Percentiles rank a stretch among this genome's conserved stretches.
Conservation (phyloP, 176 grass and related monocot species). For the Triticum monococcum region DNA sequence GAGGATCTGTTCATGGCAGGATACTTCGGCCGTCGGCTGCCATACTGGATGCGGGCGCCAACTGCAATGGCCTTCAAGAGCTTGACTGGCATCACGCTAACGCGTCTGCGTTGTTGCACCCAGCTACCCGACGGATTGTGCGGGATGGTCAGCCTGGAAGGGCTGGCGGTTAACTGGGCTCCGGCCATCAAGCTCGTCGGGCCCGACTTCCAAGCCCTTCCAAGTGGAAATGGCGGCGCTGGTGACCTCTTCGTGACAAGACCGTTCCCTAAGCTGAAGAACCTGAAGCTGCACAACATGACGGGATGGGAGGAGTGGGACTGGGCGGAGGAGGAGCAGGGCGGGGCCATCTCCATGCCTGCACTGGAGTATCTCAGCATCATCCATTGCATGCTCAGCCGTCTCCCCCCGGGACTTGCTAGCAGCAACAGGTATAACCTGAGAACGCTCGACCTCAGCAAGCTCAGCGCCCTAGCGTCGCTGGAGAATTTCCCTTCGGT, state of each 20-base stretch:
- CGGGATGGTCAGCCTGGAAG: not conserved
- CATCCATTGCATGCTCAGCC: not conserved
- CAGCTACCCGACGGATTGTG: conserved; percentile 8
- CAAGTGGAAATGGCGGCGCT: not conserved
- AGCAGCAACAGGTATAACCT: not conserved
- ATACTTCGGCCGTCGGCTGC: conserved; percentile 9
- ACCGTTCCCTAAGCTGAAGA: not conserved
- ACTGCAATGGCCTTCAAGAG: not conserved
- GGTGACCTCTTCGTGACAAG: not conserved
- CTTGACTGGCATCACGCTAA: not conserved
- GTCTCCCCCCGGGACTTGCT: not conserved
- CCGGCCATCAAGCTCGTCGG: not conserved
- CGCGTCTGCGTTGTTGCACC: not conserved
- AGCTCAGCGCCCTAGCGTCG: not conserved
- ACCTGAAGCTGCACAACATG: not conserved
- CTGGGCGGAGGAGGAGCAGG: not conserved
- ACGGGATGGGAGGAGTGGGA: conserved; percentile 21
- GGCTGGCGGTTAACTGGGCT: not conserved
- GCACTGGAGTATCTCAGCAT: not conserved
- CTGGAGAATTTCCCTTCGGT: conserved; percentile 2
- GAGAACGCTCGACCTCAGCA: not conserved
- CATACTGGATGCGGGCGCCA: not conserved
- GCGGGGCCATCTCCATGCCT: not conserved
- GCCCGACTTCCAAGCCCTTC: not conserved
- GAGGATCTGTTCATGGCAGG: not conserved